Evolutionary conservation across 78 protist genomes (phyloP), one percentile per base, ranked within the genome.

Genomic region (Dictyostelium intermedium): DNA sequence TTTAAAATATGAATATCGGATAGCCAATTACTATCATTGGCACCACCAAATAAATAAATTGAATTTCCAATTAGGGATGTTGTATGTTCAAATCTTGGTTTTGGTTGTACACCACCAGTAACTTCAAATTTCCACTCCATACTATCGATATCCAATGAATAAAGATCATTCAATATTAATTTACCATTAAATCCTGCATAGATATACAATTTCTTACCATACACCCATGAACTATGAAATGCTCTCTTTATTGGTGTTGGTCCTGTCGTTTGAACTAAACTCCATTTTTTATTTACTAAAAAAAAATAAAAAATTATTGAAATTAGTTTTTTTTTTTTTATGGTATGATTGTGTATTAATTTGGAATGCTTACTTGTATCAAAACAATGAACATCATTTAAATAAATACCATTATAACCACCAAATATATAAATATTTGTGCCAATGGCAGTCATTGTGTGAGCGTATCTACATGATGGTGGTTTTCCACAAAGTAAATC

Each of bases 161-260:
- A 80, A 9, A 80, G 39, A 18, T 80, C 84, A 80, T 80, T 47
- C 32, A 80, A 27, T 39, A 80, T 47, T 23, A 41, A 41, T 47
- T 39, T 47, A 16, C 84, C 84, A 80, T 80, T 80, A 47, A 80
- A 80, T 27, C 84, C 84, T 27, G 84, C 84, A 80, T 80, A 80
- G 16, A 80, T 50, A 80, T 47, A 80, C 23, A 80, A 30, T 47
- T 80, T 80, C 18, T 80, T 80, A 7, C 37, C 37, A 27, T 34
- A 72, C 16, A 66, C 34, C 82, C 82, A 76, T 47, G 70, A 23
- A 47, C 72, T 80, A 80, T 80, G 84, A 47, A 80, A 80, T 30
- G 84, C 84, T 47, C 84, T 80, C 34, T 47, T 37, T 25, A 80
- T 80, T 30, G 84, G 84, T 47, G 84, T 14, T n/a, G 69, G n/a